Conservation (phyloP, 176 grass and related monocot genomes). For the Elymus sibiricus region DNA sequence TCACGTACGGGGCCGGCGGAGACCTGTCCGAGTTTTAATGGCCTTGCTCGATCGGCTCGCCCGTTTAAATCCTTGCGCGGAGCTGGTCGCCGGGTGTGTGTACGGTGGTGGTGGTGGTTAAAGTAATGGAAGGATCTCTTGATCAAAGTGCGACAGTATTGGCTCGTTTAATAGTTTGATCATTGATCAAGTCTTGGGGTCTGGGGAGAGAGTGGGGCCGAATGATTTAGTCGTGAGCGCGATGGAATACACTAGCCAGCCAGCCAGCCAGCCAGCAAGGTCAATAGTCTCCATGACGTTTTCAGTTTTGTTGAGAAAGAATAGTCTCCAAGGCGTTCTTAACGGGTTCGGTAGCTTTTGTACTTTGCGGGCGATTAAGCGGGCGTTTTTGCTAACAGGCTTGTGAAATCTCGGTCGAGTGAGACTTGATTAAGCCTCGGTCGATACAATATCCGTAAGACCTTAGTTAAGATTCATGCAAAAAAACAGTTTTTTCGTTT, state of each 20-base stretch:
- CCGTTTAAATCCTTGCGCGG: constrained; percentile 24
- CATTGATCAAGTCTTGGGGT: constrained; percentile 39
- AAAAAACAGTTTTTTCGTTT: too few species aligned
- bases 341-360: neutral
- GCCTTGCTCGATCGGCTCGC: neutral
- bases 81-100: neutral
- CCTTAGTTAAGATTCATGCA: too few species aligned
- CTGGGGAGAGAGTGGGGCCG: neutral
- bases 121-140: neutral
- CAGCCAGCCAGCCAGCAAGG: neutral
- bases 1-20: neutral
- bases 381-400: neutral
- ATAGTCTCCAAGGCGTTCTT: neutral
- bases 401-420: too few species aligned
- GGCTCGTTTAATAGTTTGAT: constrained; percentile 14
- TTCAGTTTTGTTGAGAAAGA: too few species aligned
- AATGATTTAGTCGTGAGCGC: constrained; percentile 10
- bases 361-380: neutral
- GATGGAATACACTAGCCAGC: neutral
- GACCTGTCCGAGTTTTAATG: neutral
- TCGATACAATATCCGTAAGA: too few species aligned
- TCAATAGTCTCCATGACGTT: neutral
- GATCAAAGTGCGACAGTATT: neutral
- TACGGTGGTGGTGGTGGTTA: neutral
- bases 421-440: too few species aligned